A percentile compares a stretch with the other conserved stretches of the same genome.
phyloP scores from a whole-genome alignment of 805 yeast species.

The Starmerella scarabaei region DNA sequence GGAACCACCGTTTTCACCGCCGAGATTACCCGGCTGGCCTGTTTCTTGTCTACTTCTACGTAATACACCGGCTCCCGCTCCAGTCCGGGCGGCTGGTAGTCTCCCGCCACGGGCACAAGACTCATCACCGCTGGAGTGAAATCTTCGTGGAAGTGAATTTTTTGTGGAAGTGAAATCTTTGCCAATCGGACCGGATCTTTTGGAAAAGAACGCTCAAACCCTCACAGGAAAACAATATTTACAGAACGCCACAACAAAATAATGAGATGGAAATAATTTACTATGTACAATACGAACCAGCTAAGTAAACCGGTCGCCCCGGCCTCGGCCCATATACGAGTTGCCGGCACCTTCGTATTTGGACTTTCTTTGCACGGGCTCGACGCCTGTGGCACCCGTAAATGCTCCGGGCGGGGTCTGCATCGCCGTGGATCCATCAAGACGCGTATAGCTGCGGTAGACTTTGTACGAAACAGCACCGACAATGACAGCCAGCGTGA shows the following conservation, averaged over 20 bases:
- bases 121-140: no score
- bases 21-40: constrained; percentile 12
- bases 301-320: constrained; percentile 19
- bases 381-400: constrained; percentile 23
- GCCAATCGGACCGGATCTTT: background rate
- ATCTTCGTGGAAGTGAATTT: no score
- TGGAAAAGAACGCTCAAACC: background rate
- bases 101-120: constrained; percentile 16
- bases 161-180: no score
- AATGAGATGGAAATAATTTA: background rate
- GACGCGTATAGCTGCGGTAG: constrained; percentile 18
- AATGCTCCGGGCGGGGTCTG: constrained; percentile 26
- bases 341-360: constrained; percentile 30
- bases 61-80: constrained; percentile 18
- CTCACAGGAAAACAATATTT: background rate
- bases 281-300: background rate
- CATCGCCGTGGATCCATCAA: constrained; percentile 14
- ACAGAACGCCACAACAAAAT: background rate
- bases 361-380: constrained; percentile 24
- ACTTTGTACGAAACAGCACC: constrained; percentile 22
- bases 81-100: constrained; percentile 20
- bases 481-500: constrained; percentile 21
- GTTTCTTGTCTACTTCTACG: constrained; percentile 11
- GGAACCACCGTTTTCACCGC: constrained; percentile 25
- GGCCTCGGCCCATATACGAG: constrained; percentile 24